A percentile compares a stretch with the other conserved stretches of the same genome.
Evolutionary conservation across 2,329 filamentous ascomycete species (phyloP).

Genomic region (Fusarium luffae): DNA sequence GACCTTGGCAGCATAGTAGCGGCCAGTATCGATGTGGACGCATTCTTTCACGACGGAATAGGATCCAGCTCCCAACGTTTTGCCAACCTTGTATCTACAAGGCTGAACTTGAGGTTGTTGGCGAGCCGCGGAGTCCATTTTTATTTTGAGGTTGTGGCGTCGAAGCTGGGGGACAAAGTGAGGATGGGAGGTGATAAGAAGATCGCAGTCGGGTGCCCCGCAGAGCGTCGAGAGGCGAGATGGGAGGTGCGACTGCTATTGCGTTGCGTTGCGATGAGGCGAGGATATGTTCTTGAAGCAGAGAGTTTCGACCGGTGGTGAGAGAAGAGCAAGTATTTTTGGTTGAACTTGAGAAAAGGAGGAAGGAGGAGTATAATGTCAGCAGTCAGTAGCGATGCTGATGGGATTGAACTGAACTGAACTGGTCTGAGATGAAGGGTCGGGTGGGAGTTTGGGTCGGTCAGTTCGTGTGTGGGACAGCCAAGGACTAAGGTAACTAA

Average conservation of each 20-base stretch:
- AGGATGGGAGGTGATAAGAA: slow-evolving; percentile 13
- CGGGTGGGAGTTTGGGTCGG: slow-evolving; percentile 17
- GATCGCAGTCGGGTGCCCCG: slow-evolving; percentile 29
- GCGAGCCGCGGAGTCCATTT: slow-evolving; percentile 42
- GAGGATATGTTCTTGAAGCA: not conserved
- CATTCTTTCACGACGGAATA: slow-evolving; percentile 99
- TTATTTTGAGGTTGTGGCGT: slow-evolving; percentile 26
- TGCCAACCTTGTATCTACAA: slow-evolving; percentile 98
- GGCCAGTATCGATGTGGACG: slow-evolving; percentile 96
- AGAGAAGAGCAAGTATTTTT: not conserved
- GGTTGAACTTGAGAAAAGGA: slow-evolving; percentile 2
- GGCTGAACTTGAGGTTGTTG: slow-evolving; percentile 79
- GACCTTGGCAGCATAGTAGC: slow-evolving; percentile 98
- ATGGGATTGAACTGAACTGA: slow-evolving; percentile 11
- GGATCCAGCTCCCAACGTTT: slow-evolving; percentile 94
- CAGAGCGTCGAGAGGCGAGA: slow-evolving; percentile 17
- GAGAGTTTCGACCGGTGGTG: not conserved
- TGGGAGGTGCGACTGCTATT: slow-evolving; percentile 1
- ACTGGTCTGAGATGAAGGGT: slow-evolving; percentile 21
- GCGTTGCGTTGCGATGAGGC: not conserved
- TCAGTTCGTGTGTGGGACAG: slow-evolving; percentile 16
- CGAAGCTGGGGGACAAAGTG: slow-evolving; percentile 8
- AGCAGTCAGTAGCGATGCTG: slow-evolving; percentile 19
- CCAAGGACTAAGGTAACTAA: slow-evolving; percentile 5
- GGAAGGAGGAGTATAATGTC: slow-evolving; percentile 7